Conservation (phyloP, 306 rosid genomes). For the Boehmeria nivea region DNA sequence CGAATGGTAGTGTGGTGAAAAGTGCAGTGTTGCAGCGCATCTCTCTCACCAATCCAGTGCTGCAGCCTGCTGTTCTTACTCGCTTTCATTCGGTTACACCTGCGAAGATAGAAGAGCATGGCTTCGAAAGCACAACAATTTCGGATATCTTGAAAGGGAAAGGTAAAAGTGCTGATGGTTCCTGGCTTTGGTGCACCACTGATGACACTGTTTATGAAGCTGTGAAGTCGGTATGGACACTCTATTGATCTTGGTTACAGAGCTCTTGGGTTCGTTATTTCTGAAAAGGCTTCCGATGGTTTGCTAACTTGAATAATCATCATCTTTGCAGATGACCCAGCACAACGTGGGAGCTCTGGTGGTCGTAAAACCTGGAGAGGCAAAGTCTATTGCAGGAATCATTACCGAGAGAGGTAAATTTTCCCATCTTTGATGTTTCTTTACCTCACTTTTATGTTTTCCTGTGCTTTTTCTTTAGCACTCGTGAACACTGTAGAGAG, state of each 20-base stretch:
- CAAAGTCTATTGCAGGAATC: conserved; percentile 77
- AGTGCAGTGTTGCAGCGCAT: conserved; percentile 70
- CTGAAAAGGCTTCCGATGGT: neutral
- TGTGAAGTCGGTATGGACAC: conserved; percentile 84
- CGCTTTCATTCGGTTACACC: conserved; percentile 55
- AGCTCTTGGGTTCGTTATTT: neutral
- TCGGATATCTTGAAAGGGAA: conserved; percentile 64
- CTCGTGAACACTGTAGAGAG: no score
- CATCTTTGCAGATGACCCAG: conserved; percentile 87
- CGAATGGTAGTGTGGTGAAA: conserved; percentile 56
- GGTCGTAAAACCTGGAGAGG: conserved; percentile 79
- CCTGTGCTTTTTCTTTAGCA: neutral
- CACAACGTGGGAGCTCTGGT: conserved; percentile 97
- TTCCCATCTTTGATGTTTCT: neutral
- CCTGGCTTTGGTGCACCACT: conserved; percentile 99
- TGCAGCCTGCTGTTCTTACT: conserved; percentile 59
- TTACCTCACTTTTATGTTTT: neutral
- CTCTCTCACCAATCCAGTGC: conserved; percentile 66
- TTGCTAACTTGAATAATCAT: no score
- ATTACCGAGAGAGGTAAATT: conserved; percentile 88
- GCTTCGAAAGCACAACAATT: conserved; percentile 94
- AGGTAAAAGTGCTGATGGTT: conserved; percentile 92
- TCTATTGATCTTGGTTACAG: conserved; percentile 1
- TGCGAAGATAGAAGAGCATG: conserved; percentile 81
- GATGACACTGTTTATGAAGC: conserved; percentile 92